Evolutionary conservation across 805 yeast species (phyloP).

Genomic region (Kluyveromyces wickerhamii): DNA sequence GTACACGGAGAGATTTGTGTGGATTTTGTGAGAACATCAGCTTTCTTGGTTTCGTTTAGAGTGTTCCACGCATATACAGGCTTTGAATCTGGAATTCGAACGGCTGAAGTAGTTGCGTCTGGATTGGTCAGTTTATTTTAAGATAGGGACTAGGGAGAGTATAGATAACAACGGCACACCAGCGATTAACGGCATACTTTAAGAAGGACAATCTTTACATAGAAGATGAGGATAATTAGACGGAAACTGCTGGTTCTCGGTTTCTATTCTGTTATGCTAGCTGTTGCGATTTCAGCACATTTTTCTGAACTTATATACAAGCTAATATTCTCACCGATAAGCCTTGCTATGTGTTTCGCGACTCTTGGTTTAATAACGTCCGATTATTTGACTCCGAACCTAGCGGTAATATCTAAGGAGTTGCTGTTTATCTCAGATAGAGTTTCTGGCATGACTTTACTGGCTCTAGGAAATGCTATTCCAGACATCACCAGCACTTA

Average conservation of each 20-base stretch:
- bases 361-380: constrained; percentile 74
- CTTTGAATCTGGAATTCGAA: too few relatives aligned
- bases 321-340: constrained; percentile 13
- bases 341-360: constrained; percentile 40
- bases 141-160: too few relatives aligned
- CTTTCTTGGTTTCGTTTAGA: too few relatives aligned
- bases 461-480: constrained; percentile 88
- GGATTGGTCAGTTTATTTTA: too few relatives aligned
- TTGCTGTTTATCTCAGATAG: constrained; percentile 61
- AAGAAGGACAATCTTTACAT: too few relatives aligned
- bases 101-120: too few relatives aligned
- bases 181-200: too few relatives aligned
- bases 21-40: too few relatives aligned
- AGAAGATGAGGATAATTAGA: not conserved
- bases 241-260: not conserved
- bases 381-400: constrained; percentile 72
- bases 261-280: constrained; percentile 4
- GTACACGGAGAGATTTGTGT: too few relatives aligned
- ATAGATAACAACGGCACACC: too few relatives aligned
- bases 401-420: constrained; percentile 52
- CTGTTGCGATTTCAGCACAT: not conserved
- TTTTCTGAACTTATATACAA: constrained; percentile 1
- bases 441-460: constrained; percentile 74
- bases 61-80: too few relatives aligned
- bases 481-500: constrained; percentile 85